Evolutionary conservation across 2,329 filamentous ascomycete species (phyloP).

Genomic region (Emergomyces pasteurianus): DNA sequence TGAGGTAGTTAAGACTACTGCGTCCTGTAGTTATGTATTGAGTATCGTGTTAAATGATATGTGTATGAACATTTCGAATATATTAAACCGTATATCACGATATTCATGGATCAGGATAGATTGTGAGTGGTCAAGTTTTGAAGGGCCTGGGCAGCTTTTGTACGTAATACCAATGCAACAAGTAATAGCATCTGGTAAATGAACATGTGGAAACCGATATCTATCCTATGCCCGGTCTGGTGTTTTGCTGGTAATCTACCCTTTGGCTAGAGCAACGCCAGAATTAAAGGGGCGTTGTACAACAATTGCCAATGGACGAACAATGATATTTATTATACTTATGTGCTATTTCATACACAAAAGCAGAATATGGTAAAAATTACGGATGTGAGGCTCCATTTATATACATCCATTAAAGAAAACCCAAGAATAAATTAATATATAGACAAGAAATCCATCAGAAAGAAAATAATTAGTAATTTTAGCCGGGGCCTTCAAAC

Average conservation of each 20-base stretch:
- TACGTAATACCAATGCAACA: neutral
- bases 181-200: neutral
- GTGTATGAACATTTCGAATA: neutral
- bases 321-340: no score
- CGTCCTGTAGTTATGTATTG: neutral
- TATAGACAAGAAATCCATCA: no score
- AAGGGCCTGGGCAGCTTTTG: neutral
- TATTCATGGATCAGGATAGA: neutral
- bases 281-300: neutral
- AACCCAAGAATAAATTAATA: neutral
- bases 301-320: neutral
- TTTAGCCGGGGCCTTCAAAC: neutral
- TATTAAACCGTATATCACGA: neutral
- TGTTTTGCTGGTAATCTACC: neutral
- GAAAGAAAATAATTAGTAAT: neutral
- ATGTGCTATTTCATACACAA: no score
- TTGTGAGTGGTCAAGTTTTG: neutral
- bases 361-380: neutral
- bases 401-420: neutral
- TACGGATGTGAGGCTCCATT: neutral
- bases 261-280: neutral
- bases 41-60: neutral
- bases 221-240: neutral
- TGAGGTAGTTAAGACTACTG: constrained; percentile 22
- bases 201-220: neutral